Base-by-base conservation (phyloP, 352 stramenopile species). In the Globisporangium radiosum region DNA sequence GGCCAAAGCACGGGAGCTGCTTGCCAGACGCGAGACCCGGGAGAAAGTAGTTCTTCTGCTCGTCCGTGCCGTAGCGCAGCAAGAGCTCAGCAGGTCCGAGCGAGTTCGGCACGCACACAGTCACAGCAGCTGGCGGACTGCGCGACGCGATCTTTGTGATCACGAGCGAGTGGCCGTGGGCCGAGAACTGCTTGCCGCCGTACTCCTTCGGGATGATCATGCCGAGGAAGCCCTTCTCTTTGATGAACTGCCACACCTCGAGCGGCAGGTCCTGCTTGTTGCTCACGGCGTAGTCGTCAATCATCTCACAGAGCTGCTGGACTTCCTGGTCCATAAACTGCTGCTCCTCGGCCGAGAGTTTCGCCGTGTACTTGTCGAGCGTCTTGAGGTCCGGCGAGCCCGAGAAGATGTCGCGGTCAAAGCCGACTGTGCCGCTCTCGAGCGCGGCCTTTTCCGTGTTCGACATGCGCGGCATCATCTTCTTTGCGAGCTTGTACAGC, bases 151-250 rank as follows among this genome's bases (percentile, higher is more conserved):
- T 75, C 76, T 98, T 98, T 43, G 85, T 96, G 61, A 98, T 85
- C 44, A 98, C 88, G 54, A 87, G 68, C 59, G 86, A 96, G 81
- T 97, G 90, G 54, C 88, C 90, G 62, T 97, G 90, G 7, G 87
- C 87, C 39, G 79, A 90, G 66, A 97, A 95, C 62, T 95, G 88
- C 47, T 88, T 73, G 57, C 90, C 90, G 59, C 89, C 89, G 69
- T 96, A 99, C 71, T 98, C 83, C 72, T 98, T 98, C 33, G 96
- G 96, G 65, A 99, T 99, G 71, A 99, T 99, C 85, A 99, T 97
- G 38, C 91, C 94, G 52, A 99, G 89, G 69, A 99, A 99, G 7
- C 92, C 90, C 66, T 97, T 90, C 59, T 97, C 81, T 64, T 97
- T 96, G 79, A 98, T 98, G 65, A 96, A 98, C 72, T 98, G 94